Evolutionary conservation across 495 filamentous ascomycete species (phyloP), one percentile per base, ranked within the genome.

Genomic region (Extremus antarcticus): DNA sequence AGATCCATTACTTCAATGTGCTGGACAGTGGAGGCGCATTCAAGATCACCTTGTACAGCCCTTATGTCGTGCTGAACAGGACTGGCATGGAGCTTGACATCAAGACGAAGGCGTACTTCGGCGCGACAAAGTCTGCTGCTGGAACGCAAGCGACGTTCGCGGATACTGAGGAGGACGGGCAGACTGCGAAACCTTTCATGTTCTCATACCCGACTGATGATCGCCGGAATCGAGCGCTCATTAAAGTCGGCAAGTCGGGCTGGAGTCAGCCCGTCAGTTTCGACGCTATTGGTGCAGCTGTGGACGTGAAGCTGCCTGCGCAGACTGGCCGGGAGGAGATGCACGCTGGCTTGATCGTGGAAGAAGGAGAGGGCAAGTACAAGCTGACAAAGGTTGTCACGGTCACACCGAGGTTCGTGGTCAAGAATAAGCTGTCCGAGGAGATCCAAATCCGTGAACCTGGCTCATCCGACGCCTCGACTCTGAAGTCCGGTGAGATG

Each of bases 241-340:
- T 98, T 46, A 94, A 84, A 70, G 78, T 95, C 45, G 87, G 84
- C 25, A 86, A 94, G 39, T 95, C 92, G 4, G 76, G 79, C 22
- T 97, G 92, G 94, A 95, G 91, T 70, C 94, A 87, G 67, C 90
- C 94, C 1, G 91, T 96, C 68, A 95, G 87, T 77, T 92, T 98
- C 63, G 92, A 98, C 64, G 92, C 92, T n/a, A 91, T 98, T 55
- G 92, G 92, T 45, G 95, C 90, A 66, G 87, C 83, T 3, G 81
- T 85, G 24, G 88, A 94, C 58, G 85, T 94, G 16, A 78, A 88
- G 25, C 77, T 98, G 41, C 84, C 86, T 13, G 87, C 90, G 4
- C 58, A 76, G 3, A 73, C 73, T 20, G 83, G 77, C 24, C 82
- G 84, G 53, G 79, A 82, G 2, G 91, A 97, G 67, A 86, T 95